Percentiles rank a stretch among this genome's conserved stretches.
Evolutionary conservation across 2,329 filamentous ascomycete species (phyloP).

Genomic region (Davidsoniella neocaledoniae): DNA sequence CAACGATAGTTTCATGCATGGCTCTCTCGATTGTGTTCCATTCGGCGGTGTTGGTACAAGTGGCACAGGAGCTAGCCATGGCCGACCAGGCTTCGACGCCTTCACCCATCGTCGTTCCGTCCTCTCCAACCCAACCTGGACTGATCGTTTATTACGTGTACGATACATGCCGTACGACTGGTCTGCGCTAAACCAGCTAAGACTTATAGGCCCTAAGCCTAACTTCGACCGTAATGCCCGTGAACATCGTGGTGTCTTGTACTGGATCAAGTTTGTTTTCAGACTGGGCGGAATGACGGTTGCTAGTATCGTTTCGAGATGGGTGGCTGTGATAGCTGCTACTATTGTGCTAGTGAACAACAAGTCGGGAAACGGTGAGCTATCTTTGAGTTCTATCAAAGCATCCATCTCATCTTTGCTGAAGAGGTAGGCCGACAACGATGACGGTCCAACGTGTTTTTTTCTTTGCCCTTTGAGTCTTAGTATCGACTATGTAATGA

Average conservation of each 20-base stretch:
- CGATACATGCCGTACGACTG: constrained; percentile 46
- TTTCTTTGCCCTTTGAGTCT: too few species aligned
- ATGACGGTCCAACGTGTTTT: too few species aligned
- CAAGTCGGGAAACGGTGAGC: not conserved
- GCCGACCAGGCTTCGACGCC: constrained; percentile 53
- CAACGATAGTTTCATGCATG: constrained; percentile 56
- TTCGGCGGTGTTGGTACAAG: constrained; percentile 76
- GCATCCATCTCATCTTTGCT: too few species aligned
- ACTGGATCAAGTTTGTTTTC: constrained; percentile 36
- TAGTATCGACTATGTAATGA: too few species aligned
- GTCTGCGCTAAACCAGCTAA: constrained; percentile 24
- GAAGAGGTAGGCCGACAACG: too few species aligned
- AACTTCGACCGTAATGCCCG: constrained; percentile 47
- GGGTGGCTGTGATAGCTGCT: constrained; percentile 20
- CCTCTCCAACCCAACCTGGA: constrained; percentile 47
- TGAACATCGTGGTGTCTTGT: constrained; percentile 31
- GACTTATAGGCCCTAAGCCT: constrained; percentile 27
- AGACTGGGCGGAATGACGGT: constrained; percentile 32
- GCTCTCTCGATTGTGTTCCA: constrained; percentile 49
- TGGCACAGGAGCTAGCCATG: constrained; percentile 61
- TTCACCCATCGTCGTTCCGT: constrained; percentile 45
- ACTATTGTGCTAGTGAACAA: constrained; percentile 1
- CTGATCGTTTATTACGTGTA: constrained; percentile 48
- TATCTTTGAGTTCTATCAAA: too few species aligned
- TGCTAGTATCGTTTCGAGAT: constrained; percentile 35